These are phyloP conservation scores for Talaromyces rugulosus DNA, from an alignment of 2,329 filamentous ascomycete species.

Conservation along the genomic window DNA sequence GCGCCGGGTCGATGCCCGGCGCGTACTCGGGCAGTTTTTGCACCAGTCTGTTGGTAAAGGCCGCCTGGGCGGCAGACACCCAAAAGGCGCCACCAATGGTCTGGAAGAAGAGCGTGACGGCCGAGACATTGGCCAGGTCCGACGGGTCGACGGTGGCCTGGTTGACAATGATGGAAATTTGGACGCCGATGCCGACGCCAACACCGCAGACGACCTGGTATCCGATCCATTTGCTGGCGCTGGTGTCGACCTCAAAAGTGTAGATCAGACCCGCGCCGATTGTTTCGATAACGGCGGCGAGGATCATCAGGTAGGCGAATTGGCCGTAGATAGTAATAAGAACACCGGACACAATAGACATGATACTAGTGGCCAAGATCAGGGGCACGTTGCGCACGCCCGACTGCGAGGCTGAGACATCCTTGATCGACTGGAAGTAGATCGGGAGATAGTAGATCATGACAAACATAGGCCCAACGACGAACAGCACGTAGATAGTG, in stretches of 20 bases:
- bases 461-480: slow-evolving; percentile 28
- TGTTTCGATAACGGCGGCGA: slow-evolving; percentile 23
- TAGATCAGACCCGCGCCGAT: slow-evolving; percentile 23
- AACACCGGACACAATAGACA: slow-evolving; percentile 24
- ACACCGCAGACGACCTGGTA: slow-evolving; percentile 22
- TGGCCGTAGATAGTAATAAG: slow-evolving; percentile 25
- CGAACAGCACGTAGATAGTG: slow-evolving; percentile 31
- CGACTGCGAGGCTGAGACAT: slow-evolving; percentile 27
- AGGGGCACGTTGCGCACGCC: slow-evolving; percentile 42
- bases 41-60: slow-evolving; percentile 30
- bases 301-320: slow-evolving; percentile 23
- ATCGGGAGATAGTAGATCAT: slow-evolving; percentile 30
- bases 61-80: slow-evolving; percentile 28
- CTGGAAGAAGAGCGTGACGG: slow-evolving; percentile 24
- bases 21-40: slow-evolving; percentile 18
- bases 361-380: slow-evolving; percentile 30
- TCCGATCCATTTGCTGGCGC: slow-evolving; percentile 20
- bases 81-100: slow-evolving; percentile 29
- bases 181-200: slow-evolving; percentile 15
- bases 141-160: slow-evolving; percentile 19
- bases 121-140: slow-evolving; percentile 18
- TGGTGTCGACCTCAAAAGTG: slow-evolving; percentile 25
- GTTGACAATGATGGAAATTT: slow-evolving; percentile 19
- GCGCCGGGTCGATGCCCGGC: slow-evolving; percentile 21
- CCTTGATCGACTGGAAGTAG: slow-evolving; percentile 37